Evolutionary conservation across 768 basidiomycete species (phyloP), one percentile per base, ranked within the genome.

Genomic region (Leccinum longicurvipes): DNA sequence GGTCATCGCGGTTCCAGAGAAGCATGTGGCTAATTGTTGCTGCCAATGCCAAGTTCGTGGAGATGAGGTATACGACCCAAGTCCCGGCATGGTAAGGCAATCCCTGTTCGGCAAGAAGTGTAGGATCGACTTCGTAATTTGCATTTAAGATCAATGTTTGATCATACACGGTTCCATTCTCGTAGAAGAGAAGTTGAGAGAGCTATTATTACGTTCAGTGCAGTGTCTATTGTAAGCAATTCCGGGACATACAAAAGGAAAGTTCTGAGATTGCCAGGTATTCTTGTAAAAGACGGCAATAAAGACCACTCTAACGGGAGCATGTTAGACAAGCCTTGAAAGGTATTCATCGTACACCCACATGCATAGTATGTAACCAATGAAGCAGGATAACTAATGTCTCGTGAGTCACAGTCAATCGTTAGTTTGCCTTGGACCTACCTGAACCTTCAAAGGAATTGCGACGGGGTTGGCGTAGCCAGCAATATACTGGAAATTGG

Each of bases 241-340:
- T 64, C 63, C 64, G 76, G 82, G 1, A 52, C 67, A 31, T 61
- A 77, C 75, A 70, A 84, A 84, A 1, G 85, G 85, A 72, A 86
- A 84, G 61, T 74, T 78, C 61, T 82, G 78, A 1, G 78, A 79
- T 45, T 79, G 67, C 84, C 84, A 86, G 11, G 77, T 69, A 56
- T 87, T 85, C 42, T 66, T 74, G 11, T 76, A 77, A 59, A 73
- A 81, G 3, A 75, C 60, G 0, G 68, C 15, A 21, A 51, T 73
- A 59, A 57, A 78, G 69, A 68, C 72, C 60, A 56, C 71, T 62
- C 64, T 65, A 57, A 34, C 50, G 60, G 19, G 58, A 34, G 1
- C 3, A 24, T 5, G 11, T 64, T 36, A 60, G 59, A 47, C 23
- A 36, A 24, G 17, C 17, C 15, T 4, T 2, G 6, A 2, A 9